Base-by-base conservation (phyloP, 2,329 filamentous ascomycete genomes). In the Microcera coccophila region DNA sequence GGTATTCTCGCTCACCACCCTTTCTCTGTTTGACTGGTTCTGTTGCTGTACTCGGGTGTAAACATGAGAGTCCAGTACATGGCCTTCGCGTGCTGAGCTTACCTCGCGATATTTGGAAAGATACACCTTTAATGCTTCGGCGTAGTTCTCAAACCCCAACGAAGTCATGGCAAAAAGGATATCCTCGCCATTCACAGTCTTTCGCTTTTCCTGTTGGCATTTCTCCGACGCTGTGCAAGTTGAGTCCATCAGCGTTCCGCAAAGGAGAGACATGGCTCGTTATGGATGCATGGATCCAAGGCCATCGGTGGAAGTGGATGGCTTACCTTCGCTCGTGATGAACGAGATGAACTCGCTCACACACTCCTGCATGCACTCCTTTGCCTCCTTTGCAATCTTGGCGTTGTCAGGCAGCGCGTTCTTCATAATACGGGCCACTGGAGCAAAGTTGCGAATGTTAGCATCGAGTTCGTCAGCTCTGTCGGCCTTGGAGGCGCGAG, bases 311-410 rank as follows among this genome's bases (percentile, higher is more conserved):
- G 22, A 26, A 7, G 22, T 12, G 29, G 12, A 32, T 32, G 38
- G 73, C 85, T 63, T 68, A 95, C 93, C 93, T 78, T 98, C 93
- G 67, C 91, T 97, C 26, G 93, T 98, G 64, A 98, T 97, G 76
- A 98, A 98, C 5, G 89, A 95, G 74, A 98, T 98, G 69, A 98
- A 98, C 72, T 98, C 93, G 82, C 90, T 96, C 45, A 98, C 93
- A 64, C 93, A 98, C 69, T 98, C 93, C 69, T 98, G 93, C 93
- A 98, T 97, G 71, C 93, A 98, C 67, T 98, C 93, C 69, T 98
- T 98, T 42, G 93, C 93, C 66, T 98, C 93, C 66, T 98, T 98
- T 47, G 90, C 90, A 49, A 98, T 98, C 72, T 98, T 98, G 56
- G 93, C 93, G 63, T 98, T 98, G 54, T 98, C 93, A 39, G 93